Conservation (phyloP, 305 asterid genomes). For the Solanum chacoense region DNA sequence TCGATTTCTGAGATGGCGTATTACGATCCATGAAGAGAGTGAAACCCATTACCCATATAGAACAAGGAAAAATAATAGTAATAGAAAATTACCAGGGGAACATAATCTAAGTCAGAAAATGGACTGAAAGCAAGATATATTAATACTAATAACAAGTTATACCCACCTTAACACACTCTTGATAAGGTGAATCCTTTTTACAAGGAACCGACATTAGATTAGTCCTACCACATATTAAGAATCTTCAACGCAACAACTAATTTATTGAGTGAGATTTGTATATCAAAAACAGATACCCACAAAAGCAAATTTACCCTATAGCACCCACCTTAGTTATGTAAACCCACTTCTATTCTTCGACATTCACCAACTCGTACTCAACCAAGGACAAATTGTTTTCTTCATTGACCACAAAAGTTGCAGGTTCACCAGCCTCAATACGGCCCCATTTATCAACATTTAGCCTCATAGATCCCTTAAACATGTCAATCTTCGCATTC, state of each 20-base stretch:
- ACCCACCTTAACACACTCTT: not conserved
- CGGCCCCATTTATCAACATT: slow-evolving; percentile 92
- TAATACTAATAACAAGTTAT: not conserved
- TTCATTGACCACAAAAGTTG: slow-evolving; percentile 55
- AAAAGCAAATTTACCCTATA: slow-evolving; percentile 17
- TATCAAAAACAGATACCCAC: slow-evolving; percentile 36
- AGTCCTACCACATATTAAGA: slow-evolving; percentile 25
- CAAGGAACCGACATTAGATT: slow-evolving; percentile 17
- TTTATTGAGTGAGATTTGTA: slow-evolving; percentile 28
- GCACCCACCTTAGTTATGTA: slow-evolving; percentile 5
- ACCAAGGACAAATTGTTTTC: slow-evolving; percentile 75
- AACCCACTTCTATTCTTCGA: slow-evolving; percentile 31
- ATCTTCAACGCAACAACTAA: slow-evolving; percentile 9
- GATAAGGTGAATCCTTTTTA: slow-evolving; percentile 3
- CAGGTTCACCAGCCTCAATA: slow-evolving; percentile 62
- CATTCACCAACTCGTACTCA: slow-evolving; percentile 78
- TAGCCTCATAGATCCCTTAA: slow-evolving; percentile 87
- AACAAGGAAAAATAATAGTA: not conserved
- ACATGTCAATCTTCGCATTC: slow-evolving; percentile 79
- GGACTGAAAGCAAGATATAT: not conserved
- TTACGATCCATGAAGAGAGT: not conserved
- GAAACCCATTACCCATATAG: not conserved
- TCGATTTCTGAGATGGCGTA: no score
- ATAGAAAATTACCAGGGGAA: not conserved
- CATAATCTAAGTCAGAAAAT: no score